Percentiles rank a stretch among this genome's conserved stretches.
phyloP scores from a whole-genome alignment of 2,329 filamentous ascomycete genomes.

The Fusarium chlamydosporum region DNA sequence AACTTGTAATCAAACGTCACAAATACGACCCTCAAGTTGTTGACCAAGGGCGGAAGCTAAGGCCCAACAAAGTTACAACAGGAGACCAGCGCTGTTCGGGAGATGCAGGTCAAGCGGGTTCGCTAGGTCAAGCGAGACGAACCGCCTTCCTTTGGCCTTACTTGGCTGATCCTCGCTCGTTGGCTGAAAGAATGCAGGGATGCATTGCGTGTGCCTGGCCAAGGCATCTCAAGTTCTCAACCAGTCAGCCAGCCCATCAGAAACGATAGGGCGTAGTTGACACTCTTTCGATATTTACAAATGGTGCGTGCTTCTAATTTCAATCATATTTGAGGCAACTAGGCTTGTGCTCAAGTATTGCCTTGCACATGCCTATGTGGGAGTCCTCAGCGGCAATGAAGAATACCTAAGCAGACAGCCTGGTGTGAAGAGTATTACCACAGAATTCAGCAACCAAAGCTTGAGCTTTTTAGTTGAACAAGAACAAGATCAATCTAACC shows the following conservation, averaged over 20 bases:
- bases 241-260: conserved; percentile 21
- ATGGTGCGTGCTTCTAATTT: conserved; percentile 14
- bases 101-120: conserved; percentile 45
- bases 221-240: conserved; percentile 27
- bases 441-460: not conserved
- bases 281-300: conserved; percentile 10
- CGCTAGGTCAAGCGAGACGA: conserved; percentile 35
- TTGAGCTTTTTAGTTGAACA: not conserved
- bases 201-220: conserved; percentile 34
- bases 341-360: not conserved
- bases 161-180: conserved; percentile 30
- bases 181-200: conserved; percentile 29
- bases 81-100: conserved; percentile 34
- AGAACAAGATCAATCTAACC: conserved; percentile 8
- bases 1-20: conserved; percentile 12
- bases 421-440: not conserved
- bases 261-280: conserved; percentile 38
- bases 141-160: conserved; percentile 24
- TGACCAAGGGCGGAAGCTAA: conserved; percentile 43
- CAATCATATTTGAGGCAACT: conserved; percentile 16
- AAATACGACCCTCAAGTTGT: conserved; percentile 32
- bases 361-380: not conserved
- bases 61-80: conserved; percentile 31
- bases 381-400: not conserved
- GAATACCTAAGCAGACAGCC: not conserved